Conservation (phyloP, 31 red algal genomes). For the Asparagopsis taxiformis region DNA sequence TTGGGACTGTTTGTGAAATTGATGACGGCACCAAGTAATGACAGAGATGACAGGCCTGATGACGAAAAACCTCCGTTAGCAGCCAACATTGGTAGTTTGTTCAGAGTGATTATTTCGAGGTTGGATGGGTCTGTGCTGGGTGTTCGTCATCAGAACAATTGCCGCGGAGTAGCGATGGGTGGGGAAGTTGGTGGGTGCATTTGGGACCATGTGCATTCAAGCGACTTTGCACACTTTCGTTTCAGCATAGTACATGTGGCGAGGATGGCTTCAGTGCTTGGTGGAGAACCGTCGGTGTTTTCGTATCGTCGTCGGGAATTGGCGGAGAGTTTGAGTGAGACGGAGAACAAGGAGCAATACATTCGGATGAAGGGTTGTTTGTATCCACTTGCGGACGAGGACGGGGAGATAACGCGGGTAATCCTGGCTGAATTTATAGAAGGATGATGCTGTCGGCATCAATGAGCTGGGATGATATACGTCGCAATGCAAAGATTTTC, state of each 20-base stretch:
- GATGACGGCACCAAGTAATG: conserved; percentile 8
- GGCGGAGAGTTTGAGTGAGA: background rate
- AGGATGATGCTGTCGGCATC: too few species aligned
- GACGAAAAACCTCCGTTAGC: too few species aligned
- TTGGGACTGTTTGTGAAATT: conserved; percentile 35
- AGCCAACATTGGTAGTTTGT: conserved; percentile 36
- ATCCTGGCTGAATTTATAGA: conserved; percentile 66
- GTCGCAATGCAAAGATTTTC: too few species aligned
- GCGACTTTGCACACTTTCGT: conserved; percentile 29
- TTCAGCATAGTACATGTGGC: conserved; percentile 46
- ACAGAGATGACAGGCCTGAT: too few species aligned
- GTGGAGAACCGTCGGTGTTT: conserved; percentile 53
- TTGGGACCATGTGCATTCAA: conserved; percentile 48
- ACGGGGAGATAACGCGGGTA: conserved; percentile 12
- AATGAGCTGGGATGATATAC: too few species aligned
- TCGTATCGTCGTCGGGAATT: conserved; percentile 47
- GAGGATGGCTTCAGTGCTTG: too few species aligned
- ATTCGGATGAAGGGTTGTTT: conserved; percentile 62
- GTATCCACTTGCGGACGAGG: conserved; percentile 28
- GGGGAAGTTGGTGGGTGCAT: conserved; percentile 39
- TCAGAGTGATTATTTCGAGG: conserved; percentile 40
- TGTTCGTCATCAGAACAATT: too few species aligned
- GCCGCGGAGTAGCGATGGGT: conserved; percentile 35
- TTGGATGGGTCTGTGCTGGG: too few species aligned
- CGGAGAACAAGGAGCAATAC: background rate